Evolutionary conservation across 176 grass and related monocot genomes (phyloP).

Genomic region (Aegilops longissima): DNA sequence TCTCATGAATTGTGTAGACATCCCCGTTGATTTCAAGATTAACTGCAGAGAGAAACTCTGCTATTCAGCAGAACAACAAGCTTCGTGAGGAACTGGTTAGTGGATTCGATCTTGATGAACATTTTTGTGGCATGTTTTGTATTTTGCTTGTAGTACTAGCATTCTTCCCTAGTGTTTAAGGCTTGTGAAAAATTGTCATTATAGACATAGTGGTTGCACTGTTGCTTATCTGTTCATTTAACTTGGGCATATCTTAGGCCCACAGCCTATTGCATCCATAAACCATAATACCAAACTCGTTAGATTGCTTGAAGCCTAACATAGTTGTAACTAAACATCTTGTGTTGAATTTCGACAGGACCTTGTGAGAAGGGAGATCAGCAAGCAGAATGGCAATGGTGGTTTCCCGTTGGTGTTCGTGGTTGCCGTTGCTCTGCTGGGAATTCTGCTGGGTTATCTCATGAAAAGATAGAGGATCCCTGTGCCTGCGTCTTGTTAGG

Average conservation of each 20-base stretch:
- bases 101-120: constrained; percentile 27
- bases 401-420: constrained; percentile 65
- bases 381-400: constrained; percentile 43
- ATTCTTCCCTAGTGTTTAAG: background rate
- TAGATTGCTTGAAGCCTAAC: background rate
- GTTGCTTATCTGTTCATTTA: background rate
- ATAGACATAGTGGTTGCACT: background rate
- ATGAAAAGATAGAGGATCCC: constrained; percentile 52
- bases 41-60: constrained; percentile 70
- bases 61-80: constrained; percentile 74
- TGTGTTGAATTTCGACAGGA: constrained; percentile 44
- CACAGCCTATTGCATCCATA: background rate
- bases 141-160: background rate
- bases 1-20: constrained; percentile 32
- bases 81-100: constrained; percentile 80
- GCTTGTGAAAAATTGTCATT: background rate
- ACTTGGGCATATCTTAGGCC: background rate
- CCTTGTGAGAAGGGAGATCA: constrained; percentile 63
- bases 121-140: background rate
- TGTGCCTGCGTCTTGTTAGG: constrained; percentile 8
- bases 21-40: constrained; percentile 62
- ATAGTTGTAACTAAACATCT: constrained; percentile 7
- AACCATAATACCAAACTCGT: background rate
- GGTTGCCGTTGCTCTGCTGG: constrained; percentile 61
- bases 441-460: constrained; percentile 68